Evolutionary conservation across 2,329 filamentous ascomycete genomes (phyloP).

Genomic region (Calonectria leucothoes): DNA sequence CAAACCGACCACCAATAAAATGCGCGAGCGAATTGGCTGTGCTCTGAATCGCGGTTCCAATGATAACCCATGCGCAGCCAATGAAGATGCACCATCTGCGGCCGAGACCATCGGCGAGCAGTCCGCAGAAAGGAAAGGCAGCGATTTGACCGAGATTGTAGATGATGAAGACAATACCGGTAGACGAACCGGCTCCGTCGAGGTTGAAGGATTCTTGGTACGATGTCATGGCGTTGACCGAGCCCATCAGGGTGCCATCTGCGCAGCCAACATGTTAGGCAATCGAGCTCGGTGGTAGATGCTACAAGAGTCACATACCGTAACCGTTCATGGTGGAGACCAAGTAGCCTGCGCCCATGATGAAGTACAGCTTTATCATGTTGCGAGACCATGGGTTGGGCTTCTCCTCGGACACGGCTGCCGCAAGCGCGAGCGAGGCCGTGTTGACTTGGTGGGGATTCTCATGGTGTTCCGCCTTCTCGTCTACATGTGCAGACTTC

Average conservation of each 20-base stretch:
- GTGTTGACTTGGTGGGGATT: background rate
- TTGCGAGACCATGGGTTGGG: background rate
- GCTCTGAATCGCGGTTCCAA: slow-evolving; percentile 58
- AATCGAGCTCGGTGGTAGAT: too few species aligned
- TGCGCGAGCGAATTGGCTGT: slow-evolving; percentile 50
- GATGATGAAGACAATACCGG: slow-evolving; percentile 16
- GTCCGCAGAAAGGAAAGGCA: slow-evolving; percentile 57
- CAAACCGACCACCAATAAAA: slow-evolving; percentile 67
- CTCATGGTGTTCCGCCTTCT: background rate
- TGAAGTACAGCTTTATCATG: background rate
- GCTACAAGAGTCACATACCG: background rate
- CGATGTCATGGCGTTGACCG: slow-evolving; percentile 2
- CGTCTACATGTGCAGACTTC: background rate
- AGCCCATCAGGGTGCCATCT: slow-evolving; percentile 12
- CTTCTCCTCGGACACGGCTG: background rate
- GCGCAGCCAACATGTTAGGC: background rate
- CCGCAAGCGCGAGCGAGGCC: background rate
- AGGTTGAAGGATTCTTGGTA: slow-evolving; percentile 6
- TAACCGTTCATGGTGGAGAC: slow-evolving; percentile 1
- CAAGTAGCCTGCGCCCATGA: background rate
- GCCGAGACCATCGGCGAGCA: slow-evolving; percentile 58
- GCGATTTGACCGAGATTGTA: slow-evolving; percentile 53
- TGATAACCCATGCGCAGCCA: slow-evolving; percentile 54
- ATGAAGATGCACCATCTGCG: slow-evolving; percentile 50
- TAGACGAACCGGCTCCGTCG: slow-evolving; percentile 1